Conservation (phyloP, 164 flowering plant genomes). For the Vitis labrusca region DNA sequence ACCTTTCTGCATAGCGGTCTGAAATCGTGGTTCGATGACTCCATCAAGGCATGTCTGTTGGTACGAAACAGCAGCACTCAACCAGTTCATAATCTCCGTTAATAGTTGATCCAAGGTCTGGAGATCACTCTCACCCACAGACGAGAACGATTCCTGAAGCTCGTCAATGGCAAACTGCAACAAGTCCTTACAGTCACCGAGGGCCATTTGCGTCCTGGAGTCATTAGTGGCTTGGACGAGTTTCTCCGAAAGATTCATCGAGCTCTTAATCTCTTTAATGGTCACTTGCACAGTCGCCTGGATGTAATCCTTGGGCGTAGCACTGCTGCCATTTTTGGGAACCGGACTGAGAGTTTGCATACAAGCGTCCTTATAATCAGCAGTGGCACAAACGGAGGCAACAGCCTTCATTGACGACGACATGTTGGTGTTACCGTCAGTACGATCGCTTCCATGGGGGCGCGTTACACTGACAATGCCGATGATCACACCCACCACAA, state of each 20-base stretch:
- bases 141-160: constrained; percentile 16
- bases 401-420: constrained; percentile 30
- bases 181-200: constrained; percentile 35
- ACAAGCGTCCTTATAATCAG: constrained; percentile 47
- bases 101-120: constrained; percentile 10
- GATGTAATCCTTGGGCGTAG: constrained; percentile 41
- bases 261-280: background rate
- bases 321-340: constrained; percentile 19
- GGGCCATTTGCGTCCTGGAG: constrained; percentile 15
- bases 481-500: constrained; percentile 40
- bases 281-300: constrained; percentile 1
- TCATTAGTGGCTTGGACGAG: background rate
- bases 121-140: constrained; percentile 17
- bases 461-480: constrained; percentile 24
- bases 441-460: background rate
- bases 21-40: background rate
- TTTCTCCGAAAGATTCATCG: background rate
- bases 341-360: constrained; percentile 25
- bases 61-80: constrained; percentile 49
- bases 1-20: constrained; percentile 12
- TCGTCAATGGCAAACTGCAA: constrained; percentile 29
- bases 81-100: constrained; percentile 39
- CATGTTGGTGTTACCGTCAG: background rate
- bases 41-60: constrained; percentile 59
- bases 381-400: constrained; percentile 35